Evolutionary conservation across 768 basidiomycete species (phyloP), one percentile per base, ranked within the genome.

Genomic region (Lactarius indigo): DNA sequence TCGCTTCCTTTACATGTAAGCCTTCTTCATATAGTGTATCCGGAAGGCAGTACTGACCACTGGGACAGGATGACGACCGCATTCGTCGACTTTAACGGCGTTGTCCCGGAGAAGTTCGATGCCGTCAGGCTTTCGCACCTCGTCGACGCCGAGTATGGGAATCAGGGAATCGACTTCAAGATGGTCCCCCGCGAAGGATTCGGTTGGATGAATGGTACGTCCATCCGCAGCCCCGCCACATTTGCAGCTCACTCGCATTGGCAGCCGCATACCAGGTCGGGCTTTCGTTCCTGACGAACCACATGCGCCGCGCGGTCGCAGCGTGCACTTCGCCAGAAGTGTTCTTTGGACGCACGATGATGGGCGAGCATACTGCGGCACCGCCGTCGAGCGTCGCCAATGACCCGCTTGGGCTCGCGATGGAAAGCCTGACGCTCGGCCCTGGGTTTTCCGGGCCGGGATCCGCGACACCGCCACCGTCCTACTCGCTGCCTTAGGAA

Each of bases 91-190:
- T 98, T 97, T 78, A 98, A 98, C 76, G 96, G 96, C 4, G 94
- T 97, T 41, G 95, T 98, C 1, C 96, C 96, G 0, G 96, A 98
- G 80, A 98, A 98, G 89, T 98, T 98, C 76, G 95, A 99, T 74
- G 96, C 95, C 2, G 96, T 99, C 70, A 92, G 89, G 77, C 84
- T 97, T 26, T 96, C 93, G 1, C 95, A 98, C 74, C 83, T 98
- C 57, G 96, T 99, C 7, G 96, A 96, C 74, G 97, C 96, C 55
- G 96, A 98, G 79, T 98, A 98, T 72, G 91, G 94, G 10, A 95
- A 95, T 75, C 93, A 95, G 74, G 96, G 96, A 58, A 84, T 96
- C 71, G 96, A 99, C 80, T 99, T 99, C 81, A 94, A 96, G 80
- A 88, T 96, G 85, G 91, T 98, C 54, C 96, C 96, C 59, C 85